phyloP scores from a whole-genome alignment of 2,329 filamentous ascomycete genomes.

The Lasiodiplodia theobromae region DNA sequence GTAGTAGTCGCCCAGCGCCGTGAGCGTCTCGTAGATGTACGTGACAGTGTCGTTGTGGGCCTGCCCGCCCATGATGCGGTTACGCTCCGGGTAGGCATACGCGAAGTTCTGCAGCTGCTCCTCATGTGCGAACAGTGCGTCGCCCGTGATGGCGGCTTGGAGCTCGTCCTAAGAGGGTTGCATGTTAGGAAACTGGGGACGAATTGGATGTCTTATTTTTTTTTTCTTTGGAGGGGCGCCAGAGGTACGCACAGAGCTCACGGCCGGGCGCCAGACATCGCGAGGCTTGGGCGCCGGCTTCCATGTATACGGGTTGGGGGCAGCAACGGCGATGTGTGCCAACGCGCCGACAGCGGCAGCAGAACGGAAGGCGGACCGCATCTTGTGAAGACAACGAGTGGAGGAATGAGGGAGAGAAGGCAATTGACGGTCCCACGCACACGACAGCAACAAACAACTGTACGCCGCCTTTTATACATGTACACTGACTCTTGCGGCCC shows the following conservation, averaged over 20 bases:
- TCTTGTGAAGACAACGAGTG: conserved; percentile 4
- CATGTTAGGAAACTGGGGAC: not conserved
- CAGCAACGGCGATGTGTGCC: not conserved
- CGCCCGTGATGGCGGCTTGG: conserved; percentile 40
- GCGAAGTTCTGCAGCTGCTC: conserved; percentile 47
- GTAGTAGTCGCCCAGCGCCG: conserved; percentile 47
- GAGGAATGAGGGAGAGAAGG: not conserved
- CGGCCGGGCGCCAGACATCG: conserved; percentile 14
- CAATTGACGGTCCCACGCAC: not conserved
- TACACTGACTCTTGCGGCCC: not conserved
- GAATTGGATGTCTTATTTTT: not conserved
- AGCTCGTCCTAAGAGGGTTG: conserved; percentile 38
- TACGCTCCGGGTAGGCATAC: conserved; percentile 45
- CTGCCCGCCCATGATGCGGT: conserved; percentile 46
- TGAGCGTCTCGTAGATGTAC: conserved; percentile 44
- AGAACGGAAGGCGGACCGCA: conserved; percentile 16
- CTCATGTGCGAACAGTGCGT: conserved; percentile 41
- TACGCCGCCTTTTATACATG: not conserved
- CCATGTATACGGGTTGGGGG: conserved; percentile 20
- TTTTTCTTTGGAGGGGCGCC: not conserved
- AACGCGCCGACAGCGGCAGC: not conserved
- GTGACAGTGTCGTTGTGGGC: conserved; percentile 51
- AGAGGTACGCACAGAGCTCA: conserved; percentile 3
- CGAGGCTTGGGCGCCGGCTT: conserved; percentile 19
- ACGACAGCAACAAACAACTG: not conserved